phyloP scores from a whole-genome alignment of 2,329 filamentous ascomycete genomes.

The Sporothrix humicola region DNA sequence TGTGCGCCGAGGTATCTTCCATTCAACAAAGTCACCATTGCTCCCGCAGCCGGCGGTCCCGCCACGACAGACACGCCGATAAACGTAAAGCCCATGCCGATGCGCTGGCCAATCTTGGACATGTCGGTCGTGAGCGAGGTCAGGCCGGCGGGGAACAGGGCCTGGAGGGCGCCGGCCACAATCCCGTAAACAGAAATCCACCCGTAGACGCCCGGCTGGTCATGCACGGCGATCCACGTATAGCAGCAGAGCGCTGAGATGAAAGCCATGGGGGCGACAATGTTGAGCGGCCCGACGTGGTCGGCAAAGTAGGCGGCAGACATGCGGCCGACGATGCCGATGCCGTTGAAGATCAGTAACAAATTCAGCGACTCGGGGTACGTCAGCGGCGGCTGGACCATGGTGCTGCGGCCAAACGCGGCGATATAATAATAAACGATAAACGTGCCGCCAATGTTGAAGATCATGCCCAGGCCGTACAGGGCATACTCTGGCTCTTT shows the following conservation, averaged over 20 bases:
- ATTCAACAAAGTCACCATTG: constrained; percentile 52
- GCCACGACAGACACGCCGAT: constrained; percentile 60
- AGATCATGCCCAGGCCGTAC: constrained; percentile 50
- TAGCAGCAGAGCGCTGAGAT: constrained; percentile 45
- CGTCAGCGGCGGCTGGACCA: constrained; percentile 26
- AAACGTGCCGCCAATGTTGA: constrained; percentile 48
- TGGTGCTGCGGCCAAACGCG: constrained; percentile 44
- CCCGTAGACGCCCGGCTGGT: constrained; percentile 52
- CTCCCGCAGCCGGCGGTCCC: constrained; percentile 61
- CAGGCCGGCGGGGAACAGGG: constrained; percentile 58
- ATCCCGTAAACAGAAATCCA: constrained; percentile 60
- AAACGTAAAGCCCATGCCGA: constrained; percentile 59
- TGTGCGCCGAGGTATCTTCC: constrained; percentile 58
- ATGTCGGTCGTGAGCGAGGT: constrained; percentile 58
- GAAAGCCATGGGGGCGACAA: constrained; percentile 54
- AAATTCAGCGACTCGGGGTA: constrained; percentile 53
- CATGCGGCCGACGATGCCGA: constrained; percentile 56
- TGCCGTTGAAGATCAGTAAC: constrained; percentile 59
- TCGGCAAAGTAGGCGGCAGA: constrained; percentile 56
- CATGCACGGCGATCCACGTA: constrained; percentile 57
- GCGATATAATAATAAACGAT: constrained; percentile 54
- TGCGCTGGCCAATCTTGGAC: constrained; percentile 60
- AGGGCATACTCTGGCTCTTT: constrained; percentile 49
- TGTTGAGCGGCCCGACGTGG: constrained; percentile 58
- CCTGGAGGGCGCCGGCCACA: constrained; percentile 55